A percentile compares a stretch with the other conserved stretches of the same genome.
Evolutionary conservation across 2,329 filamentous ascomycete species (phyloP).

Genomic region (Botrytis squamosa): DNA sequence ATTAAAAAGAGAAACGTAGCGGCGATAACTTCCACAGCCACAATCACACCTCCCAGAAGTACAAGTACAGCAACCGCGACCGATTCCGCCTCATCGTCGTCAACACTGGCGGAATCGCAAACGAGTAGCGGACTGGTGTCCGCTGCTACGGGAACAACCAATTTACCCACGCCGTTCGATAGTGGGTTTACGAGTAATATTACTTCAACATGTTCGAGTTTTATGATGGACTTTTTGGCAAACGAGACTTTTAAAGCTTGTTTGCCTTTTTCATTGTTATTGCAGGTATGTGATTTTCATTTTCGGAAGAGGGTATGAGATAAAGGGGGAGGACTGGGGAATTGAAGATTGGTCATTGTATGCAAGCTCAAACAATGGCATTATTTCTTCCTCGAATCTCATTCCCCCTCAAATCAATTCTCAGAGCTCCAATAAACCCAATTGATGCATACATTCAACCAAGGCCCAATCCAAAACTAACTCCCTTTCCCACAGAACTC

Average conservation of each 20-base stretch:
- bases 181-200: slow-evolving; percentile 63
- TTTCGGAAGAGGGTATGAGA: background rate
- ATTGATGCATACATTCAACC: slow-evolving; percentile 19
- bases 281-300: slow-evolving; percentile 56
- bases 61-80: slow-evolving; percentile 2
- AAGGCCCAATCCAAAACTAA: slow-evolving; percentile 51
- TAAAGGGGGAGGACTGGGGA: background rate
- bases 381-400: background rate
- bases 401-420: background rate
- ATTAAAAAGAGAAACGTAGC: background rate
- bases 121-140: slow-evolving; percentile 28
- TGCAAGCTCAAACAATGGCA: background rate
- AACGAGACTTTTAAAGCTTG: slow-evolving; percentile 50
- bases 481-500: slow-evolving; percentile 60
- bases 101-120: slow-evolving; percentile 22
- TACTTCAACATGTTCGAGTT: slow-evolving; percentile 41
- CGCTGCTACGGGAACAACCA: slow-evolving; percentile 31
- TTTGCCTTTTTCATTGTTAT: slow-evolving; percentile 78
- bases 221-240: slow-evolving; percentile 36
- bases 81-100: slow-evolving; percentile 6
- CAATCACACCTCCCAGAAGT: slow-evolving; percentile 10
- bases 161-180: slow-evolving; percentile 66
- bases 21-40: slow-evolving; percentile 18
- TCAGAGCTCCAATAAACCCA: background rate
- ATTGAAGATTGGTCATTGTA: background rate